Base-by-base conservation (phyloP, 192 early-diverging fungal genomes). In the Mortierella claussenii region DNA sequence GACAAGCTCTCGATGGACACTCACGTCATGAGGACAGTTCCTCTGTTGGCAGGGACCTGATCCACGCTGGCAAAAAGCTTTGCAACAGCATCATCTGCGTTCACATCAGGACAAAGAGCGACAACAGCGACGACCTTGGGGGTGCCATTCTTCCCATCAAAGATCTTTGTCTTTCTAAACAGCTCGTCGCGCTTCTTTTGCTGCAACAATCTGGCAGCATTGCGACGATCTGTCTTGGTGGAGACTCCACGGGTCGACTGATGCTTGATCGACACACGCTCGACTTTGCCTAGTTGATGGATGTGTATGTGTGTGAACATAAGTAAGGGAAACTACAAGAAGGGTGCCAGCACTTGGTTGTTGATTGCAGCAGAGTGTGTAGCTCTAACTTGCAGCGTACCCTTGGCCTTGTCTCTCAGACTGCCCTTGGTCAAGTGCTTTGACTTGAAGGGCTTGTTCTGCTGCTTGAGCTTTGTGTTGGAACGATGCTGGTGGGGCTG, bases 381-480 rank as follows among this genome's bases (percentile, higher is more conserved):
- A n/a, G n/a, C n/a, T n/a, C n/a, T n/a, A n/a, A n/a, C n/a, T n/a
- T n/a, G n/a, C n/a, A n/a, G n/a, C 63, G 28, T 68, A 89, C 89
- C 92, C 65, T 98, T 98, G 46, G 83, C 83, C 63, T 90, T 89
- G 59, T 92, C 92, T 67, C 93, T 91, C 42, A 94, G 63, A 13
- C 81, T 70, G 36, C 92, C 89, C 65, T 98, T 99, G 1, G 94
- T 86, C 23, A 93, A 86, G 86, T 94, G 92, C 68, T 92, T 90
- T 11, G 93, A 94, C 83, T 99, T 99, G 90, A 99, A 99, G 55
- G 91, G 88, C 81, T 98, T 99, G 89, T 99, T 97, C 65, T 84
- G 86, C 81, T 96, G 94, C 84, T 95, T 97, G 55, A 95, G 84
- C 28, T 88, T 84, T 58, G 94, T 68, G 50, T 67, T 61, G 28